Evolutionary conservation across 2,329 filamentous ascomycete genomes (phyloP).

Genomic region (Epichloe gansuensis): DNA sequence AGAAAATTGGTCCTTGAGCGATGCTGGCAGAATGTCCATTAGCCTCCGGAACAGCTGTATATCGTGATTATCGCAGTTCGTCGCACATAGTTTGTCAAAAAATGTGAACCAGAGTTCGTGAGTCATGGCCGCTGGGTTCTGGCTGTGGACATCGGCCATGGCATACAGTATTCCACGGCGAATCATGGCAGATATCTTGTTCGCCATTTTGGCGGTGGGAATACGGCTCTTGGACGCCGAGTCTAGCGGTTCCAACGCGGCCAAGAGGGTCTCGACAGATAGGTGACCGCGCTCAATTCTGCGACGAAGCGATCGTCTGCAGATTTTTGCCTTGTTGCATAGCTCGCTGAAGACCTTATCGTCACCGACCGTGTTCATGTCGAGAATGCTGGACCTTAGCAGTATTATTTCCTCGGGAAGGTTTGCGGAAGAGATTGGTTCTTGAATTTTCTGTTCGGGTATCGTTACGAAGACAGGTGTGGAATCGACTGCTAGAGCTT

Average conservation of each 20-base stretch:
- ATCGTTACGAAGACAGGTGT: not conserved
- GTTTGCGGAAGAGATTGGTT: not conserved
- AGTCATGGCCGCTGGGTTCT: constrained; percentile 1
- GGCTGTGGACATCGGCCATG: constrained; percentile 7
- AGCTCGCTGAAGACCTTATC: constrained; percentile 6
- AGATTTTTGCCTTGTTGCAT: not conserved
- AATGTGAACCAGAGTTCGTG: constrained; percentile 11
- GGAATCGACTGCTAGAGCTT: constrained; percentile 4
- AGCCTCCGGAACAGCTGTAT: constrained; percentile 10
- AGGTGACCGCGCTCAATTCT: constrained; percentile 8
- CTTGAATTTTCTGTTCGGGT: not conserved
- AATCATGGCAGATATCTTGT: constrained; percentile 10
- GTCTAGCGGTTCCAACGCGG: constrained; percentile 12
- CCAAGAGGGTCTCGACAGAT: constrained; percentile 6
- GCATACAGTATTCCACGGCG: constrained; percentile 10
- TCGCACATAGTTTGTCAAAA: constrained; percentile 5
- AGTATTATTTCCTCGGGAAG: constrained; percentile 8
- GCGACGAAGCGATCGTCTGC: constrained; percentile 7
- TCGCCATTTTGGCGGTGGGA: constrained; percentile 4
- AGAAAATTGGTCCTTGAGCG: constrained; percentile 7
- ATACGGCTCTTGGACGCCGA: constrained; percentile 7
- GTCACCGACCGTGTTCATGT: constrained; percentile 1
- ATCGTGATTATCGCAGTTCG: constrained; percentile 7
- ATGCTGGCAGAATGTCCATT: constrained; percentile 9
- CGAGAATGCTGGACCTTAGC: constrained; percentile 7